Base-by-base conservation (phyloP, 495 filamentous ascomycete genomes). In the Tirmania nivea region DNA sequence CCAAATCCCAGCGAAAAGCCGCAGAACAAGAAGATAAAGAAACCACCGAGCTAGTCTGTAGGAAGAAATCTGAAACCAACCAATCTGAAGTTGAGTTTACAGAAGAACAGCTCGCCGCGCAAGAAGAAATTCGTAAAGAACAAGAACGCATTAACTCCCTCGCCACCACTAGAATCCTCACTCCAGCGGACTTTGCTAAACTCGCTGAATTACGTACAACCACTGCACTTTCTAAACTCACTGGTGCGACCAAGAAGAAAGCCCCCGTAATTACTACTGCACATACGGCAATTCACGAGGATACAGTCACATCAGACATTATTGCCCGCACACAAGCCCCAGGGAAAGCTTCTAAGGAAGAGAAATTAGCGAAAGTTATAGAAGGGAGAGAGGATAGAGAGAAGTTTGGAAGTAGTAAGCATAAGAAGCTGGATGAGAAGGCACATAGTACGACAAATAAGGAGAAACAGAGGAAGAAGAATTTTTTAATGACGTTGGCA, bases 371-470 rank as follows among this genome's bases (percentile, higher is more conserved):
- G 10, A 59, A 60, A 8, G 62, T 55, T 31, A 55, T 55, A 16
- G 62, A 64, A 35, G 62, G 62, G 1, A 54, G 62, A 9, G 62
- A 64, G 52, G 62, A 54, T 10, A 52, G 62, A 34, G 62, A 64
- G 34, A 65, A 65, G 51, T 64, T 56, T 11, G 53, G 54, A 11
- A 64, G 61, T 10, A 57, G 34, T 12, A 45, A 47, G n/a, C 51
- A 82, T 50, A 84, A 87, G 70, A 75, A 85, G 66, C 81, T 83
- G 68, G 93, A 92, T 74, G 75, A 77, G 14, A 76, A 87, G 70
- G 84, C 86, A 55, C 95, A 96, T 75, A 89, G 83, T 67, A 84
- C 84, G 5, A 99, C 90, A 60, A 99, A 99, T 70, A 84, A 84
- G 73, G 92, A 99, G 73, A 99, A 99, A 75, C 79, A 83, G 31